Percentiles rank a stretch among this genome's conserved stretches.
Evolutionary conservation across 257 asterid species (phyloP).

Genomic region (Capsicum rhomboideum): DNA sequence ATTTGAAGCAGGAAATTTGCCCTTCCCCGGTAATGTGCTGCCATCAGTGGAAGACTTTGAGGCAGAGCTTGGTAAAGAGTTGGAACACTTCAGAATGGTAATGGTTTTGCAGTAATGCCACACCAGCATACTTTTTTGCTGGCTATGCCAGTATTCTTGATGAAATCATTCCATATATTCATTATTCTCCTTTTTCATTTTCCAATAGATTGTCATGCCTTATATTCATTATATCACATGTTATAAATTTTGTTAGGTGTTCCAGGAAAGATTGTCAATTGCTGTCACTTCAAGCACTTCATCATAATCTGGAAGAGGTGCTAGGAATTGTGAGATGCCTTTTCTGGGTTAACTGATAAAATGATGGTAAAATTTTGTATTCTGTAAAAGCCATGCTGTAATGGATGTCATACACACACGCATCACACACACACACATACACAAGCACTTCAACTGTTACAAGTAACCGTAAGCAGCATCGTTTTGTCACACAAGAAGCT

Average conservation of each 20-base stretch:
- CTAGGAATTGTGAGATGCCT: background rate
- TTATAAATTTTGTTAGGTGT: conserved; percentile 35
- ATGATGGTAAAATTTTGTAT: background rate
- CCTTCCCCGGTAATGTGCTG: conserved; percentile 4
- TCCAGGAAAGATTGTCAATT: conserved; percentile 32
- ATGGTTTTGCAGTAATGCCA: background rate
- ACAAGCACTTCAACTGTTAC: background rate
- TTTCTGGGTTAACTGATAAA: background rate
- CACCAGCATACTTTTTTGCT: background rate
- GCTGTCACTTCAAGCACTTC: conserved; percentile 27
- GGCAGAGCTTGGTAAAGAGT: conserved; percentile 37
- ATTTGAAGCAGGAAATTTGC: conserved; percentile 24
- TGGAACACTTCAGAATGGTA: conserved; percentile 61
- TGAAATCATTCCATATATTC: background rate
- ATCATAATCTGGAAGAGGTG: conserved; percentile 8
- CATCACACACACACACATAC: background rate
- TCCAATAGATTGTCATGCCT: background rate
- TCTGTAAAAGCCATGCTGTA: background rate
- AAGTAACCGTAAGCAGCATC: background rate
- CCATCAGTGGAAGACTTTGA: conserved; percentile 22
- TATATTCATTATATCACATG: background rate
- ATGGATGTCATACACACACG: background rate
- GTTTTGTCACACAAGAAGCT: background rate
- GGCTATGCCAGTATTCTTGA: background rate
- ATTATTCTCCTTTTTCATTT: background rate